Percentiles rank a stretch among this genome's conserved stretches.
phyloP scores from a whole-genome alignment of 352 stramenopile genomes.

The Globisporangium mamillatum region DNA sequence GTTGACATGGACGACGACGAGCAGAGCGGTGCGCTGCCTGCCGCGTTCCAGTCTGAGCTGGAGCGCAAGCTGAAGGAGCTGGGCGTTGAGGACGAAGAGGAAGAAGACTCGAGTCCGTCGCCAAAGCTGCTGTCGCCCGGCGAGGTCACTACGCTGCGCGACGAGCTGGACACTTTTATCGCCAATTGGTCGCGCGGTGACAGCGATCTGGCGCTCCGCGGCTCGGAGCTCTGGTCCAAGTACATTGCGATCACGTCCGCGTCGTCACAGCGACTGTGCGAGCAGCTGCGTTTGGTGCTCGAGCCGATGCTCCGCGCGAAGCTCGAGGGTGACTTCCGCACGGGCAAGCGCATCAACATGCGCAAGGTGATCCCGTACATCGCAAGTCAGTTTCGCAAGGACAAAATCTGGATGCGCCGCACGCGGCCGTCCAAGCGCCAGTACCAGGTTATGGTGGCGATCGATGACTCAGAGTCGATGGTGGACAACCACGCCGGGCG shows the following conservation, averaged over 20 bases:
- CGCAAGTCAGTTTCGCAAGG: constrained; percentile 99
- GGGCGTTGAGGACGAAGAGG: constrained; percentile 35
- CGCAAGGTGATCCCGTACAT: constrained; percentile 99
- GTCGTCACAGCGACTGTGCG: constrained; percentile 94
- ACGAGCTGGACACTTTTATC: constrained; percentile 80
- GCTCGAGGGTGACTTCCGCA: constrained; percentile 98
- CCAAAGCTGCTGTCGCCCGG: constrained; percentile 51
- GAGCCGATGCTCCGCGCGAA: constrained; percentile 97
- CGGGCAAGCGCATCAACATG: constrained; percentile 99
- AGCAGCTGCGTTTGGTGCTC: constrained; percentile 98
- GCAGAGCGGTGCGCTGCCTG: constrained; percentile 24
- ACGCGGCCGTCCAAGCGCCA: constrained; percentile 98
- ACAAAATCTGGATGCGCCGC: constrained; percentile 99
- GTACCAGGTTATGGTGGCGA: constrained; percentile 99
- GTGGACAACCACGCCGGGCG: constrained; percentile 94
- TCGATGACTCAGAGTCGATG: constrained; percentile 99
- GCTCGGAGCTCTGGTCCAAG: constrained; percentile 88
- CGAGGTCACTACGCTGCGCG: constrained; percentile 70
- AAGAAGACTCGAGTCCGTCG: constrained; percentile 30
- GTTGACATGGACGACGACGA: constrained; percentile 34
- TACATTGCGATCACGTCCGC: constrained; percentile 92
- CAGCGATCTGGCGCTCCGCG: constrained; percentile 34
- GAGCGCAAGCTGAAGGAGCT: constrained; percentile 29
- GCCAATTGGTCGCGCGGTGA: constrained; percentile 50
- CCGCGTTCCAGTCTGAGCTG: constrained; percentile 29